Evolutionary conservation across 805 yeast genomes (phyloP), one percentile per base, ranked within the genome.

Genomic region (Hanseniaspora meyeri): DNA sequence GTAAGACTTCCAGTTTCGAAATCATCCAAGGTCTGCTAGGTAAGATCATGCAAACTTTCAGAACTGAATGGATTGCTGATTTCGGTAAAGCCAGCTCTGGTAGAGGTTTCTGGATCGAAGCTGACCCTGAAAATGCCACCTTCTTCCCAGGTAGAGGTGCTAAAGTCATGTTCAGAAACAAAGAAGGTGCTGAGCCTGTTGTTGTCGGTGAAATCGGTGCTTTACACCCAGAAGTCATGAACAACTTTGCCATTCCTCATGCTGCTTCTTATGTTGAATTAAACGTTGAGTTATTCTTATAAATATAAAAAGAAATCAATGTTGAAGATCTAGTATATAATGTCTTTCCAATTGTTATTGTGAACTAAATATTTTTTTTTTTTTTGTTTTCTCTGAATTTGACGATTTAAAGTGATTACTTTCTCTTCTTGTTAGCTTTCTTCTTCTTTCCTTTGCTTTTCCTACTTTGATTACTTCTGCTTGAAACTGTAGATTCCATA

Each of bases 61-160:
- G 97, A 77, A 82, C 95, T 39, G 79, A 81, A 47, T 87, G 95
- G 93, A 71, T 85, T 59, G 82, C 78, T 59, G 76, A 78, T 60
- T 70, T 66, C 46, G 75, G 74, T 53, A 65, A 71, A 16, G 68
- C 66, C 40, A 67, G 77, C 40, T 70, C 74, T 42, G 77, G 74
- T 59, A 86, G 93, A 74, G 96, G 96, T 55, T 86, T 81, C 72
- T 86, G 93, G 93, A 84, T 85, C 58, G 86, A 82, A 69, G 82
- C 84, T 68, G 87, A 82, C 65, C 71, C 70, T 54, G 74, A 76
- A 31, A 77, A 82, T 67, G 77, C 81, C 51, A 85, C 90, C 59
- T 91, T 77, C 73, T 93, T 93, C 85, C 95, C 96, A 42, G 98
- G 97, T 43, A 85, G 98, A 75, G 97, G 96, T 60, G 98, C 98